These are phyloP conservation scores for Bolboschoenus planiculmis DNA, from an alignment of 176 grass and related monocot genomes.

Conservation along the genomic window DNA sequence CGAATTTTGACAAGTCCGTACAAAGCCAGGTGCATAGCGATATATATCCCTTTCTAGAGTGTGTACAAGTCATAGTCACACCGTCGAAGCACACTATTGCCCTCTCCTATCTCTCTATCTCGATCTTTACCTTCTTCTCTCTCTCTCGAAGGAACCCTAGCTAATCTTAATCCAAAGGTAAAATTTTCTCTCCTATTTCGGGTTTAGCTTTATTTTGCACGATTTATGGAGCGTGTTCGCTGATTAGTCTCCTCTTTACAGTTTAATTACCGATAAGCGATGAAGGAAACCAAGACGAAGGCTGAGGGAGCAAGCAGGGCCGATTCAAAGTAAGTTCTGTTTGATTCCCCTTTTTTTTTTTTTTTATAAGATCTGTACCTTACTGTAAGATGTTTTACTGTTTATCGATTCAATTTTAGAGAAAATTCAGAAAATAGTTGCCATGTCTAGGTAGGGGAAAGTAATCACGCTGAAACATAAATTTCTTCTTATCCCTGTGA, in stretches of 20 bases:
- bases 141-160: background rate
- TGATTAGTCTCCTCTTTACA: background rate
- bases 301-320: constrained; percentile 1
- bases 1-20: background rate
- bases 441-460: background rate
- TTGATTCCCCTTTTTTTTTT: background rate
- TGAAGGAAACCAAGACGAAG: constrained; percentile 30
- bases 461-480: background rate
- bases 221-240: background rate
- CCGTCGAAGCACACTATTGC: background rate
- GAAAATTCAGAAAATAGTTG: background rate
- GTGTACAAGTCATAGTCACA: background rate
- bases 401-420: background rate
- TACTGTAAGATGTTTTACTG: background rate
- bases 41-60: background rate
- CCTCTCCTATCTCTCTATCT: background rate
- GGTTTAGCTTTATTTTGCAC: background rate
- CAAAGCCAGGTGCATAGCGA: background rate
- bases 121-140: background rate
- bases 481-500: background rate
- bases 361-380: background rate
- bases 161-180: background rate
- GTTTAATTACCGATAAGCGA: background rate
- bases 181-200: background rate
- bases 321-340: constrained; percentile 20